Conservation (phyloP, 2,329 filamentous ascomycete species). For the Zasmidium cellare region DNA sequence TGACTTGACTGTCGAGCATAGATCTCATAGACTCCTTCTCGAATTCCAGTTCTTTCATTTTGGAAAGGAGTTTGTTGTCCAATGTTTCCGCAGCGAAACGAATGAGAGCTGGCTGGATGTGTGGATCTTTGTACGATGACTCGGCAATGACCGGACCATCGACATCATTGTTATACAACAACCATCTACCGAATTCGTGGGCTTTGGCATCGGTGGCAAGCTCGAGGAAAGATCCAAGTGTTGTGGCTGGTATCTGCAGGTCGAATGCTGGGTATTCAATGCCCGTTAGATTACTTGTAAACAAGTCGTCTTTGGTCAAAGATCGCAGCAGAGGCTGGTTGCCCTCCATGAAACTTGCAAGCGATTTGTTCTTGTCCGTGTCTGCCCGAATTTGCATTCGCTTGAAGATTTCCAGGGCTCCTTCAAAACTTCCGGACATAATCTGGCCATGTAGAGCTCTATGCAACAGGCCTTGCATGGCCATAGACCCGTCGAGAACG, state of each 20-base stretch:
- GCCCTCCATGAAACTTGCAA: conserved; percentile 42
- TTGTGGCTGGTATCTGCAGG: conserved; percentile 46
- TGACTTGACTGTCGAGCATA: conserved; percentile 46
- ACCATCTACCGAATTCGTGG: conserved; percentile 54
- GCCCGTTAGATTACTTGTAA: conserved; percentile 32
- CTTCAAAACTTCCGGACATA: conserved; percentile 38
- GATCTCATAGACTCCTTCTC: conserved; percentile 25
- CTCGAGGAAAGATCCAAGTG: conserved; percentile 54
- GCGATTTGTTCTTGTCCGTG: conserved; percentile 43
- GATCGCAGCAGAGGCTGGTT: conserved; percentile 13
- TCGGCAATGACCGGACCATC: conserved; percentile 55
- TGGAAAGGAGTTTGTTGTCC: conserved; percentile 39
- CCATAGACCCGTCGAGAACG: conserved; percentile 46
- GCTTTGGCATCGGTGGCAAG: conserved; percentile 48
- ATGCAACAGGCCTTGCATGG: conserved; percentile 45
- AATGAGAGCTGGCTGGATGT: conserved; percentile 54
- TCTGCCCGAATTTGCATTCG: conserved; percentile 44
- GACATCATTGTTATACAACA: conserved; percentile 53
- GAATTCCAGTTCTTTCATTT: conserved; percentile 18
- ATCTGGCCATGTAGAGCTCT: conserved; percentile 43
- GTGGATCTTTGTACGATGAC: conserved; percentile 46
- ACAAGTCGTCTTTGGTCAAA: conserved; percentile 28
- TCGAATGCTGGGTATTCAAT: conserved; percentile 49
- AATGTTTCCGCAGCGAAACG: conserved; percentile 55
- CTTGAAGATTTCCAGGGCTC: conserved; percentile 40